Conservation (phyloP, 2,329 filamentous ascomycete genomes). For the Talaromyces sp. region DNA sequence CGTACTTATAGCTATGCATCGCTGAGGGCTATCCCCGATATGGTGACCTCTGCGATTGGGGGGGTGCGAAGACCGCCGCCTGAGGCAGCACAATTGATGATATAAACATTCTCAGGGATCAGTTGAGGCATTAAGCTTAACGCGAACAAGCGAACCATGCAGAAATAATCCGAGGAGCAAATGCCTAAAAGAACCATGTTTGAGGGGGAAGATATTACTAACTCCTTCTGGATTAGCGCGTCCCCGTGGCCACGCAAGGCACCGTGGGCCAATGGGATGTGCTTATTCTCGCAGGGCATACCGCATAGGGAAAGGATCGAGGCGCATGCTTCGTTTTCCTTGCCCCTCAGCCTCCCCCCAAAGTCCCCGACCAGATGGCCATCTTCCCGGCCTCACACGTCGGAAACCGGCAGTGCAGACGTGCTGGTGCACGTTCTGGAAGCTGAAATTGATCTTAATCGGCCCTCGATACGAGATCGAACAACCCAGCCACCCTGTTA, state of each 20-base stretch:
- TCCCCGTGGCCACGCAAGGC: not conserved
- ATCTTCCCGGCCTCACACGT: not conserved
- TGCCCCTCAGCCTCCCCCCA: not conserved
- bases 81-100: not conserved
- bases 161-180: not conserved
- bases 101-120: not conserved
- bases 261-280: not conserved
- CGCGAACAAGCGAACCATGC: not conserved
- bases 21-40: slow-evolving; percentile 3
- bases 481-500: not conserved
- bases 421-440: not conserved
- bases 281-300: not conserved
- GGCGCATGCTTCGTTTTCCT: not conserved
- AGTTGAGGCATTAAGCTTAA: not conserved
- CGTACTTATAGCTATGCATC: not conserved
- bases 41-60: slow-evolving; percentile 3
- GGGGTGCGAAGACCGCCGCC: not conserved
- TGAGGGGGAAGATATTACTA: no score
- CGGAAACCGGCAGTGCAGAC: not conserved
- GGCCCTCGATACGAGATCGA: not conserved
- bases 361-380: not conserved
- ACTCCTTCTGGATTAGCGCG: not conserved
- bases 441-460: not conserved
- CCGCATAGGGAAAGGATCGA: not conserved
- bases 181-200: no score